Conservation (phyloP, 2,329 filamentous ascomycete species). For the Colletotrichum agaves region DNA sequence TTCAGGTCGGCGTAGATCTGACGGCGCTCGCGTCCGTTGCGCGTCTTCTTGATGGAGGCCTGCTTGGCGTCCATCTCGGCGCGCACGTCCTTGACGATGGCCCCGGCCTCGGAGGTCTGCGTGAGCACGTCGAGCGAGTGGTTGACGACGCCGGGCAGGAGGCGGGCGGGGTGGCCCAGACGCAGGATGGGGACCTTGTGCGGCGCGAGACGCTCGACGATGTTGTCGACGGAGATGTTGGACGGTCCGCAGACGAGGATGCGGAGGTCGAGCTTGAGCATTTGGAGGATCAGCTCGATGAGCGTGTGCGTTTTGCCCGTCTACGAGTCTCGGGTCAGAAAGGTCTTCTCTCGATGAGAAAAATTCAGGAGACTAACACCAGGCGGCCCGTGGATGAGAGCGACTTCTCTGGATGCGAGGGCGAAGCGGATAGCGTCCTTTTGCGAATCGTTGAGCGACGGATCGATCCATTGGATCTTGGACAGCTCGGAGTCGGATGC, state of each 20-base stretch:
- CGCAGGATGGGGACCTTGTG: conserved; percentile 89
- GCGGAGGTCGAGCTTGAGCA: conserved; percentile 77
- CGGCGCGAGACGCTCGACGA: conserved; percentile 88
- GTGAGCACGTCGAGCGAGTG: conserved; percentile 94
- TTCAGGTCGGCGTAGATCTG: conserved; percentile 88
- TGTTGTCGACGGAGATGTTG: conserved; percentile 98
- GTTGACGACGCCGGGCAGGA: conserved; percentile 86
- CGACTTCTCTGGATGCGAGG: conserved; percentile 81
- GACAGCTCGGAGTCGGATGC: conserved; percentile 53
- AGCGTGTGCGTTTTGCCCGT: conserved; percentile 98
- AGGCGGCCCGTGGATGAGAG: conserved; percentile 93
- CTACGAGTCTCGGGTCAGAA: conserved; percentile 47
- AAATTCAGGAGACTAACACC: conserved; percentile 64
- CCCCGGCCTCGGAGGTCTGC: conserved; percentile 87
- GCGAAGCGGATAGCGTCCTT: conserved; percentile 83
- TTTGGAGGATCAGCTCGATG: conserved; percentile 93
- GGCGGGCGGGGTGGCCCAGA: conserved; percentile 89
- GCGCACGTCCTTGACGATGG: conserved; percentile 89
- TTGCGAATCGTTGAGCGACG: conserved; percentile 72
- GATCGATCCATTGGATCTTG: conserved; percentile 69
- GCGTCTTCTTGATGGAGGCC: conserved; percentile 86
- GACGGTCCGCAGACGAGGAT: conserved; percentile 95
- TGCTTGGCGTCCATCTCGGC: conserved; percentile 95
- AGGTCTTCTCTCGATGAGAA: background rate
- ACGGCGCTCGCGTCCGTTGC: conserved; percentile 80